Evolutionary conservation across 331 rosid species (phyloP).

Genomic region (Acacia pycnantha): DNA sequence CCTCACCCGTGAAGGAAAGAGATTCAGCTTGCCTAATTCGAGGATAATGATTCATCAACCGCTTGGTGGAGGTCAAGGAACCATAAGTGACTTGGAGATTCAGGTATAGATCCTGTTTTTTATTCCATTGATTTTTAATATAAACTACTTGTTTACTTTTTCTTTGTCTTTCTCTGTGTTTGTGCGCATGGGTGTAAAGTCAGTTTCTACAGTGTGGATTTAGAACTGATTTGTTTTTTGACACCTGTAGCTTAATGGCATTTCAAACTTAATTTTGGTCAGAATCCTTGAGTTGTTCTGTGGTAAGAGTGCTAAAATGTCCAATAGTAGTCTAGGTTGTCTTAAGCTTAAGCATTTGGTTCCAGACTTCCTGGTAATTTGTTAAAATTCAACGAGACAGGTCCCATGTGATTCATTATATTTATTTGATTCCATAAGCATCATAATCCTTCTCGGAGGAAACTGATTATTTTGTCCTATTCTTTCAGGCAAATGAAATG

Average conservation of each 20-base stretch:
- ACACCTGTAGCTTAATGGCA: not conserved
- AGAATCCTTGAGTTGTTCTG: not conserved
- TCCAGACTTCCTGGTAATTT: not conserved
- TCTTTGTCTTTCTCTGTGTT: not conserved
- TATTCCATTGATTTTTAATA: not conserved
- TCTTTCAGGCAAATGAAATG: constrained; percentile 92
- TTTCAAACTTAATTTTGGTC: not conserved
- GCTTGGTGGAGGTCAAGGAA: constrained; percentile 99
- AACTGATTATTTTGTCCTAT: constrained; percentile 12
- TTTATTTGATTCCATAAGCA: not conserved
- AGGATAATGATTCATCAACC: constrained; percentile 98
- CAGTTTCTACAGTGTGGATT: not conserved
- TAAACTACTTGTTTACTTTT: not conserved
- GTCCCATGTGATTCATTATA: not conserved
- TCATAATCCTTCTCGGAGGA: constrained; percentile 2
- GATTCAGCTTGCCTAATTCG: constrained; percentile 54
- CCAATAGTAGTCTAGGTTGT: not conserved
- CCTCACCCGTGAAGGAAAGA: constrained; percentile 58
- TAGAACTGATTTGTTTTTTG: not conserved
- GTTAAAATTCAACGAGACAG: not conserved
- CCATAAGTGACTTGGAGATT: constrained; percentile 84
- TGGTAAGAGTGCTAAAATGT: not conserved
- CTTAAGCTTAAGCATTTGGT: not conserved
- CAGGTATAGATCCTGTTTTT: constrained; percentile 54
- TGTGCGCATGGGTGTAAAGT: not conserved